Percentiles rank a stretch among this genome's conserved stretches.
Conservation (phyloP, 768 basidiomycete species). For the Tephrocybe sp. region DNA sequence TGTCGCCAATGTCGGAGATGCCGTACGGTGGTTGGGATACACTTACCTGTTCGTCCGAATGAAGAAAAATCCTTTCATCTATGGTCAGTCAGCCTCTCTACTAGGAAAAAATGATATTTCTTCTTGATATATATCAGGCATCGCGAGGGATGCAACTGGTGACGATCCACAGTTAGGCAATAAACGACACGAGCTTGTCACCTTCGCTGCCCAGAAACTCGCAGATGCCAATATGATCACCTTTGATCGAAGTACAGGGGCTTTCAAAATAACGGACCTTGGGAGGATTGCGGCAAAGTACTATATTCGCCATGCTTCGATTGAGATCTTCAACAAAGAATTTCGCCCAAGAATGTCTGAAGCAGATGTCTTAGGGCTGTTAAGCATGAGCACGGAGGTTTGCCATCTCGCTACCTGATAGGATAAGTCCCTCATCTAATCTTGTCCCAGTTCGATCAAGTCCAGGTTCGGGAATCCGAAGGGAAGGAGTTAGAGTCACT, state of each 20-base stretch:
- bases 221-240: conserved; percentile 78
- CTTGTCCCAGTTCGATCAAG: conserved; percentile 81
- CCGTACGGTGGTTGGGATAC: conserved; percentile 93
- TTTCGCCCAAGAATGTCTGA: conserved; percentile 88
- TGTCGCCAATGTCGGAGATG: conserved; percentile 84
- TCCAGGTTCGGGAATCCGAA: conserved; percentile 92
- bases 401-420: background rate
- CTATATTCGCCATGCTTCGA: conserved; percentile 84
- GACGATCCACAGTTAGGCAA: conserved; percentile 76
- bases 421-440: background rate
- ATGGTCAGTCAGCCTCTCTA: conserved; percentile 51
- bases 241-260: conserved; percentile 57
- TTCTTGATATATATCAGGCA: conserved; percentile 47
- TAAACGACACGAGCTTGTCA: conserved; percentile 70
- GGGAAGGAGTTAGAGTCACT: conserved; percentile 76
- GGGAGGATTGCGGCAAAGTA: conserved; percentile 98
- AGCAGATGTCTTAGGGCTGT: conserved; percentile 85
- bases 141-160: conserved; percentile 61
- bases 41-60: conserved; percentile 96
- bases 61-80: conserved; percentile 85
- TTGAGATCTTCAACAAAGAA: conserved; percentile 81
- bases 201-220: conserved; percentile 63
- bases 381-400: conserved; percentile 91
- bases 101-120: conserved; percentile 7
- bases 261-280: conserved; percentile 79